These are phyloP conservation scores for Stemphylium lycopersici DNA, from an alignment of 2,329 filamentous ascomycete species.

Conservation along the genomic window DNA sequence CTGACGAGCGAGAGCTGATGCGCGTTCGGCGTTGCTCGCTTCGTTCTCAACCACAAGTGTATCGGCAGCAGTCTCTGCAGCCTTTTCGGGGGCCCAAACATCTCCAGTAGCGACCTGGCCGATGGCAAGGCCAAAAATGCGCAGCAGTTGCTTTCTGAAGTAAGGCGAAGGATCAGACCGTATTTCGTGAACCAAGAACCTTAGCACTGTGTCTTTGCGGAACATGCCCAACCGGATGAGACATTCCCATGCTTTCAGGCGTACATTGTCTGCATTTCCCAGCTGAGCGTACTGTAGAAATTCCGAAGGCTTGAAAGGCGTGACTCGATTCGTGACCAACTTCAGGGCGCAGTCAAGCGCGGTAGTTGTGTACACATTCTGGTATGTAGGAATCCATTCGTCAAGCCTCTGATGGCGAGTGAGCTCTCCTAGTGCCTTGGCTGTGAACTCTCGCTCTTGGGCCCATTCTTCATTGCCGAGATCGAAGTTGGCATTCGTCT, in stretches of 20 bases:
- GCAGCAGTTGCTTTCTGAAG: slow-evolving; percentile 60
- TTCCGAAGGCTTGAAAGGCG: slow-evolving; percentile 60
- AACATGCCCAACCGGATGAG: slow-evolving; percentile 61
- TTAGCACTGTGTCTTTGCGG: slow-evolving; percentile 59
- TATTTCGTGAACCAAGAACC: slow-evolving; percentile 63
- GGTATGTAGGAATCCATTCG: slow-evolving; percentile 70
- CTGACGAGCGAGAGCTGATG: slow-evolving; percentile 60
- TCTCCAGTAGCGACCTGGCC: slow-evolving; percentile 66
- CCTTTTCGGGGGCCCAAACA: slow-evolving; percentile 38
- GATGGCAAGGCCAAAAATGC: slow-evolving; percentile 61
- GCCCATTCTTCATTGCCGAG: slow-evolving; percentile 53
- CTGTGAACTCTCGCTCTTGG: slow-evolving; percentile 61
- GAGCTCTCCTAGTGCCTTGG: slow-evolving; percentile 65
- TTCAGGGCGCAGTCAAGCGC: slow-evolving; percentile 65
- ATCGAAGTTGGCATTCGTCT: slow-evolving; percentile 47
- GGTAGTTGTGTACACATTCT: slow-evolving; percentile 67
- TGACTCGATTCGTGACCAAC: slow-evolving; percentile 60
- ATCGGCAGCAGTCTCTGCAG: slow-evolving; percentile 42
- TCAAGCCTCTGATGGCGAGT: slow-evolving; percentile 69
- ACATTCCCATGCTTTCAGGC: slow-evolving; percentile 64
- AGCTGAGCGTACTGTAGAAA: slow-evolving; percentile 66
- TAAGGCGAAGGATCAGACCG: slow-evolving; percentile 64
- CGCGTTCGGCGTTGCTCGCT: slow-evolving; percentile 49
- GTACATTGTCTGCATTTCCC: slow-evolving; percentile 65
- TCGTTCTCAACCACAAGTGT: slow-evolving; percentile 65